These are phyloP conservation scores for Botrytis elliptica DNA, from an alignment of 2,329 filamentous ascomycete genomes.

Conservation along the genomic window DNA sequence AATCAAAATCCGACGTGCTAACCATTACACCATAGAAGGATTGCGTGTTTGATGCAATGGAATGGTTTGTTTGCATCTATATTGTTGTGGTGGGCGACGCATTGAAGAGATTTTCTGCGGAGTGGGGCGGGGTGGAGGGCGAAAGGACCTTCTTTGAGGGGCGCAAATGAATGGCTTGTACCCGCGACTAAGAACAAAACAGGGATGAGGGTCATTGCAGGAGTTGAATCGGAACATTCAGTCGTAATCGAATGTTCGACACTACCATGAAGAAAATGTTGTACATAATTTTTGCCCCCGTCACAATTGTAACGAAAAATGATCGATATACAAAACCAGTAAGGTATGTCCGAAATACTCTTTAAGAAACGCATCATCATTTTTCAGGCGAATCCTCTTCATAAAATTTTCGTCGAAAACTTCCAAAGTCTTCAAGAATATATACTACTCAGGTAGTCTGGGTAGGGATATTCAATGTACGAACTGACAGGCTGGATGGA, in stretches of 20 bases:
- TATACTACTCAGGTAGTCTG: not conserved
- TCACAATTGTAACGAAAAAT: not conserved
- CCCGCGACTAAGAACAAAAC: not conserved
- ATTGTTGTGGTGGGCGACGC: not conserved
- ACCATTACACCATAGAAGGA: constrained; percentile 15
- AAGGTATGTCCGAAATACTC: not conserved
- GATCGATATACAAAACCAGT: not conserved
- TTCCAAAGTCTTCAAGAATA: not conserved
- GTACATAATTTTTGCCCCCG: not conserved
- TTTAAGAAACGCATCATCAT: not conserved
- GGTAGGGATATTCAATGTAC: not conserved
- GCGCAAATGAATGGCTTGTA: not conserved
- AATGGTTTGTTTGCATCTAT: fast-evolving
- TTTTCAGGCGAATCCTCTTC: not conserved
- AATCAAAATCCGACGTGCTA: not conserved
- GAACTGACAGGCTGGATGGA: not conserved
- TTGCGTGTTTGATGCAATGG: not conserved
- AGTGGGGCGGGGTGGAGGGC: not conserved
- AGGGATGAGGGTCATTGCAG: not conserved
- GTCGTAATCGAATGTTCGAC: not conserved
- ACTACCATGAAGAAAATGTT: not conserved
- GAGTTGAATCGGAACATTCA: not conserved
- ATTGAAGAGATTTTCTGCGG: not conserved
- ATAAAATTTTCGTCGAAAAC: not conserved
- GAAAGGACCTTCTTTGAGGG: not conserved